Base-by-base conservation (phyloP, 495 filamentous ascomycete genomes). In the Evernia prunastri region DNA sequence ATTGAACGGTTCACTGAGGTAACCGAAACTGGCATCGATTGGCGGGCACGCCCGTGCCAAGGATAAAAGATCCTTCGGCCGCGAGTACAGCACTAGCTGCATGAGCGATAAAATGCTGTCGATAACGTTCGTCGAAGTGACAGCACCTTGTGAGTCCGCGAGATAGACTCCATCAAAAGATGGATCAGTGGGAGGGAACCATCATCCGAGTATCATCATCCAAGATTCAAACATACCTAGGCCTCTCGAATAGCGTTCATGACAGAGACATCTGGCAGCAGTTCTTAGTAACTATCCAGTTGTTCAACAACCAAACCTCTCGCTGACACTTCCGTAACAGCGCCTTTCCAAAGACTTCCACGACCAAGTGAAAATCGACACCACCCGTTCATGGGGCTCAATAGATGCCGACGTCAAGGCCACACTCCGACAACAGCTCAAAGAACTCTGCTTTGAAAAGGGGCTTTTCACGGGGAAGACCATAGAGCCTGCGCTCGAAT, bases 271-370 rank as follows among this genome's bases (percentile, higher is more conserved):
- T 57, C 23, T 57, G 54, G 54, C 54, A 57, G 36, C 36, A 35
- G 23, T 57, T 57, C 54, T 36, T 57, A 12, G 54, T 57, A 23
- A 57, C 29, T 23, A 8, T 37, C n/a, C 18, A 51, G 4, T 6
- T 4, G 29, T 35, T 2, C n/a, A 13, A 31, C 12, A 13, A 25
- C 27, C 8, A 56, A 27, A 20, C 10, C 20, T 56, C 8, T 12
- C 20, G 4, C 10, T n/a, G 23, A 20, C 33, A n/a, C 4, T 33
- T 56, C 53, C 33, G 35, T 12, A 36, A 36, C 15, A 57, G 54
- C 54, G 54, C n/a, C 31, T 57, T 31, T 57, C 54, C 36, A 57
- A 57, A 57, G 54, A 57, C 20, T 57, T 57, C 23, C 36, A 57
- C 23, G 54, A 57, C n/a, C 33, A 31, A 36, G 15, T 57, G 36